Percentiles rank a stretch among this genome's conserved stretches.
These are phyloP conservation scores for Fraxinus xanthoxyloides DNA, from an alignment of 305 asterid species.

Conservation along the genomic window DNA sequence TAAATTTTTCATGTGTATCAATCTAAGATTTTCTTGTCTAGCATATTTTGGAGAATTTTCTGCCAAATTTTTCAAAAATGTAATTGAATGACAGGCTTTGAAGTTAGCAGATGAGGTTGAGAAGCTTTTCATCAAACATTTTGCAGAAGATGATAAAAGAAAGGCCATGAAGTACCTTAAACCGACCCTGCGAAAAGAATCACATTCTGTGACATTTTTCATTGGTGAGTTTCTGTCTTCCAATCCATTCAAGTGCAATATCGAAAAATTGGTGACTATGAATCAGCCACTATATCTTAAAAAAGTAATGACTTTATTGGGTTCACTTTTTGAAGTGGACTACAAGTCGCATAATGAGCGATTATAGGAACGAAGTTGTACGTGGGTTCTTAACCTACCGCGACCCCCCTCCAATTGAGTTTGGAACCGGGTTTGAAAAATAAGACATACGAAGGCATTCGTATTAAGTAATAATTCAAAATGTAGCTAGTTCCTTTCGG, in stretches of 20 bases:
- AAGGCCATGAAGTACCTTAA: conserved; percentile 89
- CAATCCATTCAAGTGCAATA: neutral
- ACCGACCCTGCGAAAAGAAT: conserved; percentile 70
- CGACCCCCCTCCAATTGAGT: neutral
- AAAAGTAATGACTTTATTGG: conserved; percentile 9
- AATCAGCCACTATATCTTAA: conserved; percentile 40
- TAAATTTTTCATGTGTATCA: conserved; percentile 32
- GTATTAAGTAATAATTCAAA: neutral
- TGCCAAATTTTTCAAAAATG: neutral
- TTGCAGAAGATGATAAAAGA: conserved; percentile 70
- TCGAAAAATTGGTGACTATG: conserved; percentile 27
- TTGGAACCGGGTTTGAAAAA: neutral
- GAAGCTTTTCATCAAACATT: conserved; percentile 65
- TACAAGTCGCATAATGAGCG: conserved; percentile 17
- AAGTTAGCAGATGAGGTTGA: conserved; percentile 87
- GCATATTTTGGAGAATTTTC: conserved; percentile 8
- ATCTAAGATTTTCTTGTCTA: conserved; percentile 48
- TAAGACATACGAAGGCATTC: neutral
- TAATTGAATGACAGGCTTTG: conserved; percentile 45
- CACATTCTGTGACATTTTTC: conserved; percentile 76
- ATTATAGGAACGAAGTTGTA: neutral
- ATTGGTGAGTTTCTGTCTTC: conserved; percentile 54
- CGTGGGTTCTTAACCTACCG: neutral
- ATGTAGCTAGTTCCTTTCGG: neutral
- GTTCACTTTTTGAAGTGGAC: conserved; percentile 37